Evolutionary conservation across 2,329 filamentous ascomycete genomes (phyloP), one percentile per base, ranked within the genome.

Genomic region (Amesomyces nigricolor): DNA sequence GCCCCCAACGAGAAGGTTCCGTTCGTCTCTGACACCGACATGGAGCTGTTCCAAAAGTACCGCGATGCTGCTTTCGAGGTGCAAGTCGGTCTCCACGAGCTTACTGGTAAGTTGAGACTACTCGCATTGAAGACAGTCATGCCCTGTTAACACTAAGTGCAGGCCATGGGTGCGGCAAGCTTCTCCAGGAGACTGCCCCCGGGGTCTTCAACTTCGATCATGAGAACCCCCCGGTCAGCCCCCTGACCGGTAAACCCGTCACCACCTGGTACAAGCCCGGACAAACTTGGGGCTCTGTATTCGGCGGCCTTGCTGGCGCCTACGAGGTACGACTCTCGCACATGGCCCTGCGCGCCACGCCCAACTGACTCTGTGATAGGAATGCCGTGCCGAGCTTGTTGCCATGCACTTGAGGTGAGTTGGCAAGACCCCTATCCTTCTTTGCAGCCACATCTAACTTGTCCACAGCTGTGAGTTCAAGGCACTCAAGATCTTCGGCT

Each of bases 231-330:
- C 92, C 92, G 0, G 74, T 89, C 50, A 95, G 84, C 65, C 92
- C 91, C 0, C 72, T 96, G 40, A 89, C 84, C 5, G 78, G 82
- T 58, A 86, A 92, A 71, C 88, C 88, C 1, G 78, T 96, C 47
- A 82, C 81, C 2, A 89, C 87, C 1, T 96, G 88, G 85, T 97
- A 97, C 76, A 95, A 94, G 72, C 90, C 90, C 2, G 91, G 91
- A 2, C 89, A 96, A 72, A 97, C 92, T 0, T 97, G 91, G 91
- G 88, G 89, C 54, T 90, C 86, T 5, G 89, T 96, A 0, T 97
- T 97, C 67, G 91, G 91, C 26, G 83, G 88, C 58, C 83, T 95
- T 61, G 90, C 91, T 38, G 89, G 87, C 3, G 89, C 86, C 14
- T 96, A 96, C 66, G 92, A 97, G 72, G 62, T 63, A 48, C 2